phyloP scores from a whole-genome alignment of 495 filamentous ascomycete genomes.

The Apiosordaria backusii region DNA sequence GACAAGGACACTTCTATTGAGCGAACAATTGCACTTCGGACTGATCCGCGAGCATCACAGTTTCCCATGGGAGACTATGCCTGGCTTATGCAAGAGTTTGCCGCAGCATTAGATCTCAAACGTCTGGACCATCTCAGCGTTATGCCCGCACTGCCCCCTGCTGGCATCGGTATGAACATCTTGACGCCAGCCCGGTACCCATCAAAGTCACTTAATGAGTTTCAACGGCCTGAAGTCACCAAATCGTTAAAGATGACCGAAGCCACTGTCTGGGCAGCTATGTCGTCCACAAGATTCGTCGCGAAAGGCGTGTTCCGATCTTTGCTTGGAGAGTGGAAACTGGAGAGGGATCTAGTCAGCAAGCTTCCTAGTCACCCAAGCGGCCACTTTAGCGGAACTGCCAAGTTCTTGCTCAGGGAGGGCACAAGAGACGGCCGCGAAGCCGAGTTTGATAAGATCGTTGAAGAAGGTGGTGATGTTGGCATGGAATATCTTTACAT shows the following conservation, averaged over 20 bases:
- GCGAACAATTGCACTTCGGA: conserved; percentile 41
- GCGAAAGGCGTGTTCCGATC: conserved; percentile 66
- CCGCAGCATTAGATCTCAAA: conserved; percentile 49
- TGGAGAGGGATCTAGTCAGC: conserved; percentile 49
- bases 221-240: conserved; percentile 23
- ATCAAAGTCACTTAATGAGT: conserved; percentile 15
- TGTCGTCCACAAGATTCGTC: conserved; percentile 45
- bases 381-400: conserved; percentile 58
- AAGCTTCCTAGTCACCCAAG: conserved; percentile 50
- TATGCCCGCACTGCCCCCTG: conserved; percentile 28
- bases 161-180: conserved; percentile 36
- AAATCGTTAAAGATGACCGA: conserved; percentile 35
- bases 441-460: conserved; percentile 28
- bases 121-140: conserved; percentile 20
- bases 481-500: conserved; percentile 63
- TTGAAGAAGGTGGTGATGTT: conserved; percentile 34
- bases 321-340: conserved; percentile 68
- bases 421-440: conserved; percentile 48
- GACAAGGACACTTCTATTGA: conserved; percentile 42
- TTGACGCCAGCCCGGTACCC: conserved; percentile 45
- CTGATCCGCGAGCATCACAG: conserved; percentile 51
- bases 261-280: conserved; percentile 30
- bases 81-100: conserved; percentile 70
- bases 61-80: conserved; percentile 82
- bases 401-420: conserved; percentile 58